Conservation (phyloP, 345 rosid genomes). For the Salix dunnii region DNA sequence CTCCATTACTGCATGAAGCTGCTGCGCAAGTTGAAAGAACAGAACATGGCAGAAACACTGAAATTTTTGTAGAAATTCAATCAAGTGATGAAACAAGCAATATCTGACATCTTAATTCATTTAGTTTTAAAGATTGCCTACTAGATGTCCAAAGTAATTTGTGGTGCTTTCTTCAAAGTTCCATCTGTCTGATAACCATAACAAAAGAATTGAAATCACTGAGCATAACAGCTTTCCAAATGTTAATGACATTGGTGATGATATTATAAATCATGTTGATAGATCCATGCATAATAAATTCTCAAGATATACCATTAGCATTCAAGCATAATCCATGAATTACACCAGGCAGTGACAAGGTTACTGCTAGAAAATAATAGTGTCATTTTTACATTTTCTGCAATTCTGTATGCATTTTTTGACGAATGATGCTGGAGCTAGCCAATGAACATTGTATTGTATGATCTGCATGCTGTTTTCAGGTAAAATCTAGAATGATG, state of each 20-base stretch:
- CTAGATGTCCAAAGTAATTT: too few species aligned
- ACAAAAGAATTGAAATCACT: not conserved
- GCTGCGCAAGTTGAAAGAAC: not conserved
- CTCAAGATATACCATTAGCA: not conserved
- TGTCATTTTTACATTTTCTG: not conserved
- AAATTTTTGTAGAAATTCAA: not conserved
- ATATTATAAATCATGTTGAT: not conserved
- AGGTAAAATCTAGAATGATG: conserved; percentile 99
- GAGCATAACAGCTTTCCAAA: not conserved
- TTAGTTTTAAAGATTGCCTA: too few species aligned
- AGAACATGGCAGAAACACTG: not conserved
- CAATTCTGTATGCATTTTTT: not conserved
- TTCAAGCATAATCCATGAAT: not conserved
- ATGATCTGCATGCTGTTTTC: conserved; percentile 28
- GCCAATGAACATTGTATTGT: not conserved
- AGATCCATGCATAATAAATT: not conserved
- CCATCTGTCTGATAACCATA: too few species aligned
- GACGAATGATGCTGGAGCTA: not conserved
- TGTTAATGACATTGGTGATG: not conserved
- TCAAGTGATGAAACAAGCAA: too few species aligned
- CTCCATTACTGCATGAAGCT: not conserved
- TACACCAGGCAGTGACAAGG: not conserved
- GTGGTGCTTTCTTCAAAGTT: too few species aligned
- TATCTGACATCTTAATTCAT: too few species aligned
- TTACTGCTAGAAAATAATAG: not conserved